Evolutionary conservation across 148 eudicot species (phyloP).

Genomic region (Arbutus unedo): DNA sequence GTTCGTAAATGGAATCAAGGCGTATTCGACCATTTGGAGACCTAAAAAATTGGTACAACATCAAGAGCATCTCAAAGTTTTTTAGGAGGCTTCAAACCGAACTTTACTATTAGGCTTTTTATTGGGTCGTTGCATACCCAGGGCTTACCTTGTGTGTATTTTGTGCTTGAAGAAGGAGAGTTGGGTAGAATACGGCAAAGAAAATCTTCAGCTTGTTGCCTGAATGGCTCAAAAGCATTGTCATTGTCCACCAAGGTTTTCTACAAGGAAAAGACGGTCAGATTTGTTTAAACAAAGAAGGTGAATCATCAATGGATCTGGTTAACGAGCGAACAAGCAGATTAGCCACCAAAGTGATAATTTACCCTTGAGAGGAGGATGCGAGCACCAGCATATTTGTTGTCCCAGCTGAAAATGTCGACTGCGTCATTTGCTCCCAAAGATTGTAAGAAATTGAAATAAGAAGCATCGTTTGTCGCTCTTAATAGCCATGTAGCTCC

Average conservation of each 20-base stretch:
- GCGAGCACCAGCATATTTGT: constrained; percentile 83
- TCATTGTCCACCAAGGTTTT: constrained; percentile 46
- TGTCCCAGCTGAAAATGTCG: constrained; percentile 91
- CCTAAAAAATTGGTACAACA: not conserved
- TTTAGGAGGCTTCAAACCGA: not conserved
- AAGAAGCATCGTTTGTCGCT: constrained; percentile 61
- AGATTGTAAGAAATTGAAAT: constrained; percentile 49
- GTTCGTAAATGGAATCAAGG: not conserved
- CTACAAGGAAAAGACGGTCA: constrained; percentile 25
- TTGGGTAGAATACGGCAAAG: constrained; percentile 77
- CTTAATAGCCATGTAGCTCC: constrained; percentile 85
- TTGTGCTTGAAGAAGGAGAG: constrained; percentile 72
- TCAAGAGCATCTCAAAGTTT: not conserved
- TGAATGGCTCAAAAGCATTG: constrained; percentile 46
- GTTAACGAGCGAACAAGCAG: too few relatives aligned
- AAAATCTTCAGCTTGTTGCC: constrained; percentile 73
- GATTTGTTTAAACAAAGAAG: too few relatives aligned
- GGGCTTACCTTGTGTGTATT: constrained; percentile 65
- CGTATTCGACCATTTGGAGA: not conserved
- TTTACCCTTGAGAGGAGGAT: constrained; percentile 84
- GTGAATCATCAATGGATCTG: too few relatives aligned
- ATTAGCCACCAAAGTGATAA: too few relatives aligned
- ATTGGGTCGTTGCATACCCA: not conserved
- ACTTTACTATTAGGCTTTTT: not conserved
- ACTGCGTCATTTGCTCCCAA: constrained; percentile 69